Evolutionary conservation across 1,284 basidiomycete species (phyloP), one percentile per base, ranked within the genome.

Genomic region (Moesziomyces parantarcticus): DNA sequence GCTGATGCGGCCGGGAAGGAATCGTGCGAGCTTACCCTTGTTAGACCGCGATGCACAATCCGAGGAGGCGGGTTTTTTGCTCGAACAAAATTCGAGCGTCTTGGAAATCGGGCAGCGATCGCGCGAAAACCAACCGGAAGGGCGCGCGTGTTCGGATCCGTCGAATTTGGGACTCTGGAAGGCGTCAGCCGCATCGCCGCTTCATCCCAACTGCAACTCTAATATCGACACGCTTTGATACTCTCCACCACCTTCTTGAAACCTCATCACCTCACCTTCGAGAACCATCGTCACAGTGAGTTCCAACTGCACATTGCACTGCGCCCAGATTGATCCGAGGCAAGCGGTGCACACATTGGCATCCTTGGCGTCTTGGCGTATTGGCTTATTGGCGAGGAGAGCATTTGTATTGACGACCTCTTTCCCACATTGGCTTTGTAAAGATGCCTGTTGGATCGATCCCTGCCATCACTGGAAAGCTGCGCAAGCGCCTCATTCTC

Each of bases 401-500:
- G 32, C 20, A 32, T 18, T n/a, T 11, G 32, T 61, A 61, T 43
- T 67, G 58, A 67, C 64, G 23, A 44, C 16, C 22, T 20, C 46
- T 23, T 52, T 3, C 21, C n/a, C n/a, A n/a, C n/a, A n/a, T n/a
- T 36, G 10, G 14, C 9, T 3, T 16, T 45, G 25, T 21, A 43
- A 56, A 59, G 58, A 79, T 79, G 77, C 75, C 77, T 50, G 72
- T 75, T 55, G 75, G 72, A 63, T 57, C 71, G 48, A 72, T 81
- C 60, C 61, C 79, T 32, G 61, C 79, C 60, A 81, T 81, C 70
- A 81, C 79, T 46, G 79, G 79, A 56, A 81, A 79, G 75, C 65
- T 81, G 60, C 79, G 79, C 64, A 81, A 81, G 77, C 74, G 79
- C 52, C 72, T 81, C 45, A 81, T 81, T 56, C 76, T 81, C 50